Conservation (phyloP, 2,329 filamentous ascomycete species). For the Paradendryphiella salina region DNA sequence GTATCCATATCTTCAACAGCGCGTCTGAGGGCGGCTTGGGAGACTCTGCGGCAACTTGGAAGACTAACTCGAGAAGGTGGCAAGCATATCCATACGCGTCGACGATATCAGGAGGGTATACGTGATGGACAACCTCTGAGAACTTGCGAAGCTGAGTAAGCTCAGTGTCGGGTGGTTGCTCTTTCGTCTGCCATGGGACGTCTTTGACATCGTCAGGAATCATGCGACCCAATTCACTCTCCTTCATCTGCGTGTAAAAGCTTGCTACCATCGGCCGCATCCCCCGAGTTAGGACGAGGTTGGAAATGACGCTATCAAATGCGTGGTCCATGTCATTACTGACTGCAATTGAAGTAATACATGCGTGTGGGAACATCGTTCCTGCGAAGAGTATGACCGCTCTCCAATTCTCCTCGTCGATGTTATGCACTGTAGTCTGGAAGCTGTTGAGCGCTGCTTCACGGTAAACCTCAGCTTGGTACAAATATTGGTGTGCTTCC, state of each 20-base stretch:
- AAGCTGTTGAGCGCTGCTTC: constrained; percentile 28
- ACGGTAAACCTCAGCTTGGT: constrained; percentile 28
- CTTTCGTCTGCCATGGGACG: constrained; percentile 20
- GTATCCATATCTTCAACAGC: constrained; percentile 35
- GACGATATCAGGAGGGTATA: constrained; percentile 36
- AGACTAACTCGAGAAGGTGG: constrained; percentile 27
- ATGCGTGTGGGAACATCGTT: constrained; percentile 31
- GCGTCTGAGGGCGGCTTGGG: constrained; percentile 27
- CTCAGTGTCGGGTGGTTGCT: constrained; percentile 25
- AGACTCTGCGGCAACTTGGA: constrained; percentile 19
- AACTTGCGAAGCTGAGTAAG: constrained; percentile 33
- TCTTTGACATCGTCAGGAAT: constrained; percentile 29
- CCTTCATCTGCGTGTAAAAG: constrained; percentile 20
- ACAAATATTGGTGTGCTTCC: constrained; percentile 17
- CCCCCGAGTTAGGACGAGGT: constrained; percentile 28
- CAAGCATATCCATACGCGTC: constrained; percentile 34
- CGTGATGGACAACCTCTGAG: constrained; percentile 26
- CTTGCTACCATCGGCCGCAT: constrained; percentile 31
- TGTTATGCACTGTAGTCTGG: constrained; percentile 29
- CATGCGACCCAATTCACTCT: constrained; percentile 20
- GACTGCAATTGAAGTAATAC: constrained; percentile 17
- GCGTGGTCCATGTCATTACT: constrained; percentile 20
- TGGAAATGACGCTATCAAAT: constrained; percentile 30
- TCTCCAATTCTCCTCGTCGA: constrained; percentile 47
- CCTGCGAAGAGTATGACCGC: constrained; percentile 38